Evolutionary conservation across 2,329 filamentous ascomycete species (phyloP), one percentile per base, ranked within the genome.

Genomic region (Xylariaceae sp.): DNA sequence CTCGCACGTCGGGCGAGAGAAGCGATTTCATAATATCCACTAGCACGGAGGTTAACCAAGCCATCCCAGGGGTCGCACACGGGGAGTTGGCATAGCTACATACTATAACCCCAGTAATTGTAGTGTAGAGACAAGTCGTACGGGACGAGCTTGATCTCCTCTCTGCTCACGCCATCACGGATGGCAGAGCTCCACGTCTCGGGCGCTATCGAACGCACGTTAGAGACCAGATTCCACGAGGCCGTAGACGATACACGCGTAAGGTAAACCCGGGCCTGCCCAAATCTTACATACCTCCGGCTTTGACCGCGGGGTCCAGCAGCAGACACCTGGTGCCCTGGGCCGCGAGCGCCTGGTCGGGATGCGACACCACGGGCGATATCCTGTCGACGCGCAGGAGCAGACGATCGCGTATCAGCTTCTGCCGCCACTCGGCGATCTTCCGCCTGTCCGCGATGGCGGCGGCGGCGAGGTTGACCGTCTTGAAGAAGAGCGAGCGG

Each of bases 21-120:
- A 97, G 85, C 2, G 91, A 85, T 47, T 80, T 80, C 69, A 97
- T 90, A 40, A 99, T 89, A 65, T 98, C 93, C 59, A 89, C 88
- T 90, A 52, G 7, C 45, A 50, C 48, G 10, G 40, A 23, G 54
- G 57, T 64, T 56, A 42, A 37, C 32, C 32, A 37, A 37, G 32
- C 32, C 6, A 10, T 37, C n/a, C n/a, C 41, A 43, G 3, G 7
- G 41, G 6, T 9, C 20, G 41, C 19, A 9, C 16, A 9, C 19
- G 41, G 40, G 40, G 18, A 43, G 41, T 19, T 41, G 41, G 21
- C 12, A 19, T 1, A 3, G 71, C 64, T 81, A 90, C n/a, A n/a
- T n/a, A n/a, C 89, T 79, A 71, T 96, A 93, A 48, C 80, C 88
- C 91, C 92, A 98, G 74, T 93, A 88, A 65, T 89, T 83, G 74